A percentile compares a stretch with the other conserved stretches of the same genome.
Evolutionary conservation across 2,329 filamentous ascomycete species (phyloP).

Genomic region (Botrytis elliptica): DNA sequence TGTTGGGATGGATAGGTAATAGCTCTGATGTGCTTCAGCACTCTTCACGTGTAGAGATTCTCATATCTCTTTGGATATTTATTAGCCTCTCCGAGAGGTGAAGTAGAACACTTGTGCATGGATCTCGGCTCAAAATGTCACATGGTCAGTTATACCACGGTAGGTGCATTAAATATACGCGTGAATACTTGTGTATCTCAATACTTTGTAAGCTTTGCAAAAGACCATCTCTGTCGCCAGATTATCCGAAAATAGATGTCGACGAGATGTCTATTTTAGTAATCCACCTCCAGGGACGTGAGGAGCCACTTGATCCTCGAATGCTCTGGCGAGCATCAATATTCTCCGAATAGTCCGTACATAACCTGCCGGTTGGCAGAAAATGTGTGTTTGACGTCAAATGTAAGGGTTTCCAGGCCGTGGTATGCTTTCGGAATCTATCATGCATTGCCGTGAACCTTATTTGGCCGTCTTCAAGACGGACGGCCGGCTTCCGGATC

Average conservation of each 20-base stretch:
- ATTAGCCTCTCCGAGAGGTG: not conserved
- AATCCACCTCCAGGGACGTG: not conserved
- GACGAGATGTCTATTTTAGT: not conserved
- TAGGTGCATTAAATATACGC: not conserved
- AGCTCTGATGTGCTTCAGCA: not conserved
- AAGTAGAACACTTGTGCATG: not conserved
- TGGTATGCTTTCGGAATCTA: not conserved
- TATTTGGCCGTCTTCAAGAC: not conserved
- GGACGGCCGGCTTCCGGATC: not conserved
- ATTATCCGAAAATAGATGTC: not conserved
- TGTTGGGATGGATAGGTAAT: not conserved
- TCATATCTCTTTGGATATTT: not conserved
- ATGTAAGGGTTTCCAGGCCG: not conserved
- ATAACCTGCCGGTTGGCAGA: not conserved
- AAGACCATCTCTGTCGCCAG: not conserved
- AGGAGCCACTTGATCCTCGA: not conserved
- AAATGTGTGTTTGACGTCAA: not conserved
- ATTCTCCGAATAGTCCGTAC: no score
- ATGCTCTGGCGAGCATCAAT: not conserved
- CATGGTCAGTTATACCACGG: not conserved
- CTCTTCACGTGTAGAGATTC: not conserved
- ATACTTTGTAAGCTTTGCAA: not conserved
- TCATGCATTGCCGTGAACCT: slow-evolving; percentile 1
- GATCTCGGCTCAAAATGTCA: not conserved
- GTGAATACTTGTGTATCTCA: not conserved